Base-by-base conservation (phyloP, 2,329 filamentous ascomycete genomes). In the Colletotrichum spinosum region DNA sequence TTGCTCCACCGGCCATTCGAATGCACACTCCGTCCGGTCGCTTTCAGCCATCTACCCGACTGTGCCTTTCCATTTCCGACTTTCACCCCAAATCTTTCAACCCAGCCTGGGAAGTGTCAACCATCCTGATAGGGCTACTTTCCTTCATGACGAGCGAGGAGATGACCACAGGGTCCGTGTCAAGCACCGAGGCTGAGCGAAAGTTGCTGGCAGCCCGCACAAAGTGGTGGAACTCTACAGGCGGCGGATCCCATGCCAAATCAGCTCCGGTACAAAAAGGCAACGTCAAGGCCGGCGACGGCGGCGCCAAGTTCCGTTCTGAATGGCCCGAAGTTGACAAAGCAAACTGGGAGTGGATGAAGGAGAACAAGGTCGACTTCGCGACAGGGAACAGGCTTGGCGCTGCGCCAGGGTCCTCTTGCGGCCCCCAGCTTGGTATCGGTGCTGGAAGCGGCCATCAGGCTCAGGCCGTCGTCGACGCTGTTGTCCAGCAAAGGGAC, bases 91-190 rank as follows among this genome's bases (percentile, higher is more conserved):
- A 97, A 78, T 95, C 92, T 35, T 99, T 98, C 84, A 99, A 99
- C 77, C 96, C 96, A 2, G 94, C 96, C 1, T 99, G 96, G 96
- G 95, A 97, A 75, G 96, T 99, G 8, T 95, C 92, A 59, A 99
- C 96, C 0, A 99, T 99, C 69, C 83, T 99, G 13, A 97, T 97
- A 60, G 96, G 96, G 9, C 86, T 99, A 35, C 83, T 98, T 68
- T 97, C 92, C 44, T 99, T 99, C 80, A 99, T 99, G 96, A 98
- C 95, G 2, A 93, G 92, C 70, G 95, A 99, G 75, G 96, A 99
- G 81, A 97, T 98, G 92, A 99, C 96, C 0, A 98, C 96, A 0
- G 96, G 96, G 2, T 94, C 91, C 37, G 88, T 99, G 37, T 90
- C 90, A 6, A 92, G 90, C 15, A 91, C 88, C 0, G 87, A 92